Conservation (phyloP, 768 basidiomycete genomes). For the Dacryopinax spathularia region DNA sequence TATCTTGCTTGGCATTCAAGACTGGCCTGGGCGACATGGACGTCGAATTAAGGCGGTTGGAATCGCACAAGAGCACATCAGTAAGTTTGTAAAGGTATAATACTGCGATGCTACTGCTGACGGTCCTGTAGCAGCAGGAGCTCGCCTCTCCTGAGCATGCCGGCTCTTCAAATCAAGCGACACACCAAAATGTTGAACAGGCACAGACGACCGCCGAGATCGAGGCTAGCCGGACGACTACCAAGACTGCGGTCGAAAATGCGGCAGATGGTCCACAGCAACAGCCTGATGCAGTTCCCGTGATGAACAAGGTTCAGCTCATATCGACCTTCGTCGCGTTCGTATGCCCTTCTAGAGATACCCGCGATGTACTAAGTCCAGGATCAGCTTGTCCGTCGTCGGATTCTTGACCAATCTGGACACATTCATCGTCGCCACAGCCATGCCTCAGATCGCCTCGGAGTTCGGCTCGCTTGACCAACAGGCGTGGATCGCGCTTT, state of each 20-base stretch:
- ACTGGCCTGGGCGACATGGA: background rate
- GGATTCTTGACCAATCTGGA: slow-evolving; percentile 28
- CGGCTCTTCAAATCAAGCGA: background rate
- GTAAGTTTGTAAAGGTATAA: background rate
- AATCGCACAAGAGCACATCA: background rate
- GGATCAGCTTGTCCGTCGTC: background rate
- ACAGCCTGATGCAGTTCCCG: background rate
- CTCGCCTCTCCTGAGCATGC: too few relatives aligned
- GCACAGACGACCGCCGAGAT: background rate
- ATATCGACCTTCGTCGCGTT: background rate
- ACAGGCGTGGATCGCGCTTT: background rate
- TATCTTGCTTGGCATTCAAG: too few relatives aligned
- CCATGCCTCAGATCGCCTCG: background rate
- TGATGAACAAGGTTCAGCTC: background rate
- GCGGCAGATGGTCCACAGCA: background rate
- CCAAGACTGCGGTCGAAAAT: background rate
- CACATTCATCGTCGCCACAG: slow-evolving; percentile 26
- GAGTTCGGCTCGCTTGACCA: background rate
- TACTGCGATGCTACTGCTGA: background rate
- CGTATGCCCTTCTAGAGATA: background rate
- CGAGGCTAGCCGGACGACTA: background rate
- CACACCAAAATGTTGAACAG: background rate
- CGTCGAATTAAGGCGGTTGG: background rate
- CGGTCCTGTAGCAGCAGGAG: too few relatives aligned
- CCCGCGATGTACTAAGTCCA: background rate